Conservation (phyloP, 2,329 filamentous ascomycete genomes). For the Blastomyces silverae region DNA sequence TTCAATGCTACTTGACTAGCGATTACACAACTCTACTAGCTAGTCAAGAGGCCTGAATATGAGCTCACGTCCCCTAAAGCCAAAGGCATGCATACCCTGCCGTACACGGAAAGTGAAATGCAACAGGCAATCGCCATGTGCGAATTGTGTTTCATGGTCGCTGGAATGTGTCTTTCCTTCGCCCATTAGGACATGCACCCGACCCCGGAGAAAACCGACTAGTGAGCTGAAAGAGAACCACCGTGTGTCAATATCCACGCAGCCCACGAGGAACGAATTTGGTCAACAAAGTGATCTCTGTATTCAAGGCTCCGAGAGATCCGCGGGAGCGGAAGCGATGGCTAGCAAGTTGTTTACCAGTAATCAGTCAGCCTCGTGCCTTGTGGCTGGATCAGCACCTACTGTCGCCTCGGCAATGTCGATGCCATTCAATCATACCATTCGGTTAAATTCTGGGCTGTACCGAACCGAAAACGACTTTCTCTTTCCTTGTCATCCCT, state of each 20-base stretch:
- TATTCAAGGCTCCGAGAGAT: not conserved
- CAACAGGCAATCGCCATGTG: slow-evolving; percentile 26
- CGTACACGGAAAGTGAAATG: slow-evolving; percentile 29
- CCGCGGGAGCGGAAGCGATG: not conserved
- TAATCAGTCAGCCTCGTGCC: not conserved
- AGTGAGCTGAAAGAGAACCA: not conserved
- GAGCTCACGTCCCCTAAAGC: slow-evolving; percentile 12
- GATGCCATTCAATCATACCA: not conserved
- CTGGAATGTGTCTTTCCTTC: slow-evolving; percentile 21
- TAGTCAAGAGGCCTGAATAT: not conserved
- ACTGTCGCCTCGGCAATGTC: not conserved
- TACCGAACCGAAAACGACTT: not conserved
- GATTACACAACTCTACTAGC: not conserved
- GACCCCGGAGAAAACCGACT: slow-evolving; percentile 12
- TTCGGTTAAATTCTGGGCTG: not conserved
- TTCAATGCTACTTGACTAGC: too few relatives aligned
- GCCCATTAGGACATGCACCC: slow-evolving; percentile 19
- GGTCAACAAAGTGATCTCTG: not conserved
- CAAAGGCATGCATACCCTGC: slow-evolving; percentile 26
- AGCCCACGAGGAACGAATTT: not conserved
- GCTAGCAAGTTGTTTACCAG: not conserved
- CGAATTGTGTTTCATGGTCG: slow-evolving; percentile 23
- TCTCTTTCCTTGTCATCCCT: not conserved
- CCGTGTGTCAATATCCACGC: not conserved
- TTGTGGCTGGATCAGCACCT: not conserved